Percentiles rank a stretch among this genome's conserved stretches.
Evolutionary conservation across 768 basidiomycete species (phyloP).

Genomic region (Tulasnella sp.): DNA sequence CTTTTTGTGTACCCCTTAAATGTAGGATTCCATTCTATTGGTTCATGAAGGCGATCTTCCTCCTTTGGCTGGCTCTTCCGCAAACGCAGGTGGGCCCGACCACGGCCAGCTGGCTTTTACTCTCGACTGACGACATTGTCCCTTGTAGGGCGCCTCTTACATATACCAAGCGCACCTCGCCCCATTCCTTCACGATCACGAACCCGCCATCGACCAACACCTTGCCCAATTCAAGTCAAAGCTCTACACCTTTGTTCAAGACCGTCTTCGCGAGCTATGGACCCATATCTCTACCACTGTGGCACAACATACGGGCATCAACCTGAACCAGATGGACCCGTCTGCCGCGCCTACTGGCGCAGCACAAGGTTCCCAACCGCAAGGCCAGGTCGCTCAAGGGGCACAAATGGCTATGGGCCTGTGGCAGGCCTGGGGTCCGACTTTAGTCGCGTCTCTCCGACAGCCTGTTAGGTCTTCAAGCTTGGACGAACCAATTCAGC

Average conservation of each 20-base stretch:
- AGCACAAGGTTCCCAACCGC: constrained; percentile 39
- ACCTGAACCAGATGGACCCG: constrained; percentile 26
- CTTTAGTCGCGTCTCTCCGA: constrained; percentile 68
- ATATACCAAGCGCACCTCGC: constrained; percentile 79
- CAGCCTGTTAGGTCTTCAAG: constrained; percentile 50
- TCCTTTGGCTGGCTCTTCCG: constrained; percentile 88
- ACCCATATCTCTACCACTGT: constrained; percentile 54
- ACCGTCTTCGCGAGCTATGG: constrained; percentile 67
- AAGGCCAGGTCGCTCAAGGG: constrained; percentile 57
- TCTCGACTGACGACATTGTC: neutral
- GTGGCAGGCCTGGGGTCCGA: constrained; percentile 80
- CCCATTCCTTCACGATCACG: constrained; percentile 82
- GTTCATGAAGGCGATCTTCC: constrained; percentile 75
- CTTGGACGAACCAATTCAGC: constrained; percentile 25
- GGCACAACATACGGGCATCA: constrained; percentile 33
- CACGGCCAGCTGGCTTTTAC: constrained; percentile 1
- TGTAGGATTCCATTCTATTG: constrained; percentile 89
- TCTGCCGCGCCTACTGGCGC: constrained; percentile 12
- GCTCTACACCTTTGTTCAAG: constrained; percentile 66
- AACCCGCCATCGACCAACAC: constrained; percentile 80
- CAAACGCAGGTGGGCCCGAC: constrained; percentile 59
- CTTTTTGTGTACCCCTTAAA: constrained; percentile 7
- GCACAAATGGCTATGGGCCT: constrained; percentile 65
- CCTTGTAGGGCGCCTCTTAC: constrained; percentile 69
- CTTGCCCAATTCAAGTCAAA: constrained; percentile 66